Evolutionary conservation across 1,139 yeast species (phyloP).

Genomic region (Hyphopichia fennica): DNA sequence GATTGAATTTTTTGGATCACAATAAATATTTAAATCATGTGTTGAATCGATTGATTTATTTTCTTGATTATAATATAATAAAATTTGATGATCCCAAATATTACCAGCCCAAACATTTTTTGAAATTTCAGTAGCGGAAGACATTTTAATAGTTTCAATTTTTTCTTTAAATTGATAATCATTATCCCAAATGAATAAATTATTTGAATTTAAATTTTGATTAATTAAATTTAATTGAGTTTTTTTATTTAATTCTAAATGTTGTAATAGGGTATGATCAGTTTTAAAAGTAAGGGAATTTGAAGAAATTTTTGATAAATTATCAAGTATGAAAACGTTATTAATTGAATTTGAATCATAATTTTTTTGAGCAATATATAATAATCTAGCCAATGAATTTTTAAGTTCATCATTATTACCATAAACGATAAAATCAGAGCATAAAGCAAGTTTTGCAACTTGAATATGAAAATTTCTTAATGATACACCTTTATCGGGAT

Average conservation of each 20-base stretch:
- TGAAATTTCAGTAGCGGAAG: slow-evolving; percentile 66
- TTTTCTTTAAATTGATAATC: slow-evolving; percentile 75
- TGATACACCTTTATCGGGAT: slow-evolving; percentile 68
- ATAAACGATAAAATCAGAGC: slow-evolving; percentile 71
- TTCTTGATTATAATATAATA: slow-evolving; percentile 26
- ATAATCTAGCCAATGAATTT: slow-evolving; percentile 34
- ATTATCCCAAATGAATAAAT: slow-evolving; percentile 58
- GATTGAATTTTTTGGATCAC: slow-evolving; percentile 52
- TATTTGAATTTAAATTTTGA: slow-evolving; percentile 25
- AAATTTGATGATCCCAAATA: slow-evolving; percentile 48
- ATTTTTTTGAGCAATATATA: slow-evolving; percentile 55
- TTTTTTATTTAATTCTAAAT: slow-evolving; percentile 11
- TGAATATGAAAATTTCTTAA: slow-evolving; percentile 78
- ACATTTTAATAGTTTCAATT: slow-evolving; percentile 79
- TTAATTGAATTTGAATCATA: slow-evolving; percentile 6
- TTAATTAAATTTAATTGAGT: slow-evolving; percentile 18
- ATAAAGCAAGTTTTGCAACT: slow-evolving; percentile 64
- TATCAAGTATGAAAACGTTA: slow-evolving; percentile 19
- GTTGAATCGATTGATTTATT: slow-evolving; percentile 8
- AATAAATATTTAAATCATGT: slow-evolving; percentile 36
- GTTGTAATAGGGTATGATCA: slow-evolving; percentile 4
- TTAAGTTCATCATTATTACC: slow-evolving; percentile 9
- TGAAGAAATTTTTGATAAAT: slow-evolving; percentile 2
- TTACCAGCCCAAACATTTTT: slow-evolving; percentile 80
- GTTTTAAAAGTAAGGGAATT: slow-evolving; percentile 6